phyloP scores from a whole-genome alignment of 164 flowering plant species.

The Piper longum region DNA sequence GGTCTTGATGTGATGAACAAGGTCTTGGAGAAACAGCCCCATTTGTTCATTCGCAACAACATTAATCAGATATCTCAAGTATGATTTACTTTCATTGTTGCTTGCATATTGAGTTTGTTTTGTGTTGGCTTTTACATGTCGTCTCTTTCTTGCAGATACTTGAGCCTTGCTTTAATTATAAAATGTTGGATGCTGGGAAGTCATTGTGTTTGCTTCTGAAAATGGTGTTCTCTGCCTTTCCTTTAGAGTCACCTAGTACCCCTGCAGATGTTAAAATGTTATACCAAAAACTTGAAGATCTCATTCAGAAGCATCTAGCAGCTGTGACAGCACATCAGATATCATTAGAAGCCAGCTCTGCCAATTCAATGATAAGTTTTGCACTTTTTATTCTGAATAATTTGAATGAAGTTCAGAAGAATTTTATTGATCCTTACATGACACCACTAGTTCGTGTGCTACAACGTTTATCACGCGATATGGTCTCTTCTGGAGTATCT shows the following conservation, averaged over 20 bases:
- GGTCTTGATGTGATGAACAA: constrained; percentile 98
- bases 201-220: constrained; percentile 79
- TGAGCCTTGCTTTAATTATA: constrained; percentile 81
- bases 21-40: constrained; percentile 97
- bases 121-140: not conserved
- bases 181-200: constrained; percentile 90
- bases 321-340: constrained; percentile 61
- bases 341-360: constrained; percentile 55
- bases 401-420: constrained; percentile 70
- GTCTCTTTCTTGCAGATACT: constrained; percentile 41
- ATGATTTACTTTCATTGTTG: constrained; percentile 4
- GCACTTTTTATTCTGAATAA: constrained; percentile 67
- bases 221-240: constrained; percentile 84
- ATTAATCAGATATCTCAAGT: constrained; percentile 92
- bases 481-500: constrained; percentile 63
- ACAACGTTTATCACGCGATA: constrained; percentile 89
- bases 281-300: constrained; percentile 1
- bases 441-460: constrained; percentile 57
- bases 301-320: constrained; percentile 73
- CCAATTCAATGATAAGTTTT: constrained; percentile 69
- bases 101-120: not conserved
- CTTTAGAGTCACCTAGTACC: constrained; percentile 22
- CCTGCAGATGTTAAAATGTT: too few relatives aligned
- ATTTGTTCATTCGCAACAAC: constrained; percentile 82
- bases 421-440: constrained; percentile 51